Percentiles rank a stretch among this genome's conserved stretches.
These are phyloP conservation scores for Euclidium syriacum DNA, from an alignment of 345 rosid species.

Conservation along the genomic window DNA sequence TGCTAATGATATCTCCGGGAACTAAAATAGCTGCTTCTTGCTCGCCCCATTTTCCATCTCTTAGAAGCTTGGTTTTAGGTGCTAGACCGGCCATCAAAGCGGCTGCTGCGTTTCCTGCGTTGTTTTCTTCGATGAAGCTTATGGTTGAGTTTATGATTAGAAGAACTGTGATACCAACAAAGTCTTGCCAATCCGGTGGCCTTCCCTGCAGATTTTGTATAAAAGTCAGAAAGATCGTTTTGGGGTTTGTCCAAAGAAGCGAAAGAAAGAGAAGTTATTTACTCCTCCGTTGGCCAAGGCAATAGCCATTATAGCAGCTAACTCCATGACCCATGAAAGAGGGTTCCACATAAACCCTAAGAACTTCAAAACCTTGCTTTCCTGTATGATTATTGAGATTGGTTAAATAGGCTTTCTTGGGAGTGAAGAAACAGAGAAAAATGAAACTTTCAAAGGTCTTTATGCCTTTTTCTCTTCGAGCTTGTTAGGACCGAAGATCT, in stretches of 20 bases:
- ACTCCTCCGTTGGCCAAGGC: conserved; percentile 81
- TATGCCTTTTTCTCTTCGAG: conserved; percentile 82
- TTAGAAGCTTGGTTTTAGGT: conserved; percentile 73
- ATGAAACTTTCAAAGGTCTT: not conserved
- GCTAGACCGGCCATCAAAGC: conserved; percentile 47
- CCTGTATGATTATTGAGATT: conserved; percentile 33
- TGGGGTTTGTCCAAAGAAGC: not conserved
- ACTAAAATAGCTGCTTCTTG: conserved; percentile 76
- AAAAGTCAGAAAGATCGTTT: not conserved
- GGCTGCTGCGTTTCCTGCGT: conserved; percentile 86
- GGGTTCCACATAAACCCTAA: conserved; percentile 96
- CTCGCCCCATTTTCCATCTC: conserved; percentile 74
- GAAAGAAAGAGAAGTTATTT: not conserved
- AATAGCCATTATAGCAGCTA: conserved; percentile 87
- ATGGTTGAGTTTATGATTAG: conserved; percentile 74
- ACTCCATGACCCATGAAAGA: conserved; percentile 92
- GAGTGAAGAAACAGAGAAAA: conserved; percentile 1
- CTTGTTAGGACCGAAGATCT: conserved; percentile 74
- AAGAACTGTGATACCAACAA: conserved; percentile 62
- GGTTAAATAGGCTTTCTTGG: not conserved
- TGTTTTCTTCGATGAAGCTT: conserved; percentile 79
- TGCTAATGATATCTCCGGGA: conserved; percentile 73
- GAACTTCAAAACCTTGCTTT: conserved; percentile 64
- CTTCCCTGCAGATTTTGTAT: conserved; percentile 43
- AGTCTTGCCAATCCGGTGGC: conserved; percentile 93